Evolutionary conservation across 257 asterid genomes (phyloP).

Genomic region (Plectranthus barbatus): DNA sequence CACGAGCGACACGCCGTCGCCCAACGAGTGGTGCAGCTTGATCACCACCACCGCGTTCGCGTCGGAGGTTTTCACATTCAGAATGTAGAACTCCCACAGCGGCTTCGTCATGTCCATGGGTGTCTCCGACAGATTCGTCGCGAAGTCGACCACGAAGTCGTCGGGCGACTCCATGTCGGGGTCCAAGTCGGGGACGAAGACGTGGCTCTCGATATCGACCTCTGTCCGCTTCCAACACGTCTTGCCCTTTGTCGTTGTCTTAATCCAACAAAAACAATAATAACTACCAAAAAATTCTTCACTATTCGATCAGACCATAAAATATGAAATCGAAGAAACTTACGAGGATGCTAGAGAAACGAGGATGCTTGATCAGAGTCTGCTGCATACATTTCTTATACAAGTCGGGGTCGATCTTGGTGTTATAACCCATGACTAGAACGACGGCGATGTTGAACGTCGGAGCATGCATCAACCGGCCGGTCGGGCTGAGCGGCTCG

Average conservation of each 20-base stretch:
- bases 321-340: not conserved
- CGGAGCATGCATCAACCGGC: slow-evolving; percentile 29
- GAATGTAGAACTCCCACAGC: slow-evolving; percentile 37
- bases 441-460: slow-evolving; percentile 18
- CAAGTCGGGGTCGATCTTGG: slow-evolving; percentile 17
- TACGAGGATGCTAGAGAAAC: slow-evolving; percentile 36
- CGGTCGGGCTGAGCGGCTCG: slow-evolving; percentile 36
- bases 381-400: slow-evolving; percentile 16
- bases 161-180: slow-evolving; percentile 28
- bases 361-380: slow-evolving; percentile 39
- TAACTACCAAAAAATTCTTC: too few relatives aligned
- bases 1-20: slow-evolving; percentile 39
- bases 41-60: slow-evolving; percentile 21
- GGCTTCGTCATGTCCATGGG: slow-evolving; percentile 32
- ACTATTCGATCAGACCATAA: not conserved
- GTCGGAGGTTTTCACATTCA: slow-evolving; percentile 31
- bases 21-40: slow-evolving; percentile 35
- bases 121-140: slow-evolving; percentile 13
- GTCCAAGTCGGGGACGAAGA: slow-evolving; percentile 16
- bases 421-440: slow-evolving; percentile 24
- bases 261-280: too few relatives aligned
- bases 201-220: slow-evolving; percentile 28
- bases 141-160: slow-evolving; percentile 23
- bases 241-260: slow-evolving; percentile 10
- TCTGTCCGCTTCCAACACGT: slow-evolving; percentile 22